phyloP scores from a whole-genome alignment of 192 early-diverging fungal genomes.

The Linderina pennispora region DNA sequence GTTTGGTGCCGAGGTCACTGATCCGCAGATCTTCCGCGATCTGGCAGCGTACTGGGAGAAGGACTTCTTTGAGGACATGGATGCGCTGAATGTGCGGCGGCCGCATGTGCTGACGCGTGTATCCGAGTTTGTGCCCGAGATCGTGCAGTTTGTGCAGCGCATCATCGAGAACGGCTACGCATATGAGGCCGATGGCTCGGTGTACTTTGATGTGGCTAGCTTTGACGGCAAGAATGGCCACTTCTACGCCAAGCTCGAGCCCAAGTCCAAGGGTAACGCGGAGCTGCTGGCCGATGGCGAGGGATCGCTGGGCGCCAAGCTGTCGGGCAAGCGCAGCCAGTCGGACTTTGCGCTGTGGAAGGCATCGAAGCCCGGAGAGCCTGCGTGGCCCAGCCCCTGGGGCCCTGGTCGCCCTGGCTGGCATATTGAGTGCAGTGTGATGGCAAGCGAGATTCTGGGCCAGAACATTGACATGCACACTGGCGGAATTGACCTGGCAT shows the following conservation, averaged over 20 bases:
- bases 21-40: constrained; percentile 88
- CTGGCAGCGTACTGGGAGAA: constrained; percentile 91
- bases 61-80: constrained; percentile 92
- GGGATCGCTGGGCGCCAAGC: constrained; percentile 68
- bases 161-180: constrained; percentile 96
- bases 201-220: constrained; percentile 87
- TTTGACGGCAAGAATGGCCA: constrained; percentile 81
- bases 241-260: constrained; percentile 92
- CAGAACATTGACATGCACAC: constrained; percentile 89
- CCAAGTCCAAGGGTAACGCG: constrained; percentile 76
- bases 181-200: constrained; percentile 73
- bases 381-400: constrained; percentile 92
- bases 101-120: constrained; percentile 91
- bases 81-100: constrained; percentile 75
- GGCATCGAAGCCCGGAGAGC: constrained; percentile 86
- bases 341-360: constrained; percentile 99
- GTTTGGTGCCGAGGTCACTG: constrained; percentile 62
- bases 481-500: constrained; percentile 91
- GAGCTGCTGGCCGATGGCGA: constrained; percentile 81
- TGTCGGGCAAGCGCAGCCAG: constrained; percentile 59
- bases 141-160: constrained; percentile 79
- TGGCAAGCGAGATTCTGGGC: constrained; percentile 91
- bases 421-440: constrained; percentile 99
- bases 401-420: constrained; percentile 91
- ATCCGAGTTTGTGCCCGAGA: constrained; percentile 95